Base-by-base conservation (phyloP, 805 yeast genomes). In the Candida fluviatilis region DNA sequence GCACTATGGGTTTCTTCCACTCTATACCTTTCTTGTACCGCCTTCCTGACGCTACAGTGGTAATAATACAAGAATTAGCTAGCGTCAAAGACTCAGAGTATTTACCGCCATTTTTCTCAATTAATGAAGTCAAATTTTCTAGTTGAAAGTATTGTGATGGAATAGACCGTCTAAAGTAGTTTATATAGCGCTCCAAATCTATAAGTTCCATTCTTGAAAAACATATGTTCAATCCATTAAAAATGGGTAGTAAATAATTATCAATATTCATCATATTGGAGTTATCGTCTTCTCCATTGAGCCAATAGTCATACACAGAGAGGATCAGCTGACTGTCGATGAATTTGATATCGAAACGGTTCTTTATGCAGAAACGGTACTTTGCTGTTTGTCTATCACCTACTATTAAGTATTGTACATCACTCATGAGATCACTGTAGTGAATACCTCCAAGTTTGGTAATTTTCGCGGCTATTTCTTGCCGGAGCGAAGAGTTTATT, bases 341-440 rank as follows among this genome's bases (percentile, higher is more conserved):
- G 47, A 86, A 78, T 31, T 56, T 57, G 23, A 87, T 69, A 57
- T 84, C 90, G 35, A 63, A 60, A 39, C 86, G 58, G 39, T 66
- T 62, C 40, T 66, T 60, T 1, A 77, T 69, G 38, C 77, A 70
- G 50, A 66, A 80, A 36, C 58, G 59, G 54, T 71, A 78, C 52
- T 80, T 80, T 18, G 75, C 80, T 0, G 84, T 77, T 39, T 68
- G 60, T 19, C 74, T 60, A 29, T 67, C 69, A 1, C 87, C 88
- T 21, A 82, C 80, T 4, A 84, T 66, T 18, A 84, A 57, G 29
- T 75, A 74, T 37, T 73, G 69, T 2, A 77, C 81, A 52, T 78
- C 80, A 34, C 78, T 73, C 65, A 81, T 77, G 46, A 83, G 57
- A 49, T 82, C 82, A 30, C 69, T 68, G 41, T 71, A 67, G 46